Conservation (phyloP, 345 rosid genomes). For the Ceriops decandra region DNA sequence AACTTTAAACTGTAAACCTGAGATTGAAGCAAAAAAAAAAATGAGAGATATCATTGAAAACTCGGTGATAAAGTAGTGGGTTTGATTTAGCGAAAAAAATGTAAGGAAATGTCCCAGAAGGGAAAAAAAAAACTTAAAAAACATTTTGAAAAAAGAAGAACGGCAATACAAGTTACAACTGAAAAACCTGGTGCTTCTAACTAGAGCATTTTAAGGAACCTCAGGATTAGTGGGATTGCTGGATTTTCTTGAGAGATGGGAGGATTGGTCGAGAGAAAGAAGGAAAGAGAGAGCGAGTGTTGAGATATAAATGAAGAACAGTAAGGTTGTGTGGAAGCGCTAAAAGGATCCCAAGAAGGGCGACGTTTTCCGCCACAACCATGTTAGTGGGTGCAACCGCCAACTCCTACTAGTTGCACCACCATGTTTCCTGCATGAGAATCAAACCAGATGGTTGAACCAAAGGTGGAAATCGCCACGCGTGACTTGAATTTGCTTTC, state of each 20-base stretch:
- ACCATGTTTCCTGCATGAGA: no score
- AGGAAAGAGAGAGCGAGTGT: neutral
- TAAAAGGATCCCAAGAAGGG: neutral
- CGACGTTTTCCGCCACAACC: slow-evolving; percentile 22
- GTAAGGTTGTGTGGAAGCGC: neutral
- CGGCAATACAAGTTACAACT: no score
- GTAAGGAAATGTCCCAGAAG: neutral
- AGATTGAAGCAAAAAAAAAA: neutral
- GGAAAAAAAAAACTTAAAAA: neutral
- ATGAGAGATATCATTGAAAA: neutral
- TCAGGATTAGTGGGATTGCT: no score
- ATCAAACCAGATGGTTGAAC: no score
- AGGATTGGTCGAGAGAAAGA: neutral
- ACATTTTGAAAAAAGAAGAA: neutral
- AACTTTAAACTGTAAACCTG: slow-evolving; percentile 11
- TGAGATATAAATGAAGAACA: neutral
- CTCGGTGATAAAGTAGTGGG: neutral
- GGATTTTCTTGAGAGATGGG: neutral
- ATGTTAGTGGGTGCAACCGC: neutral
- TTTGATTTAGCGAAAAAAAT: neutral
- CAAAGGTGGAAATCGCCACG: no score
- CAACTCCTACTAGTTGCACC: neutral
- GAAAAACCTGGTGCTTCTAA: neutral
- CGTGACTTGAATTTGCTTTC: no score
- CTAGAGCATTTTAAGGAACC: no score